These are phyloP conservation scores for Trametes elegans DNA, from an alignment of 768 basidiomycete species.

Conservation along the genomic window DNA sequence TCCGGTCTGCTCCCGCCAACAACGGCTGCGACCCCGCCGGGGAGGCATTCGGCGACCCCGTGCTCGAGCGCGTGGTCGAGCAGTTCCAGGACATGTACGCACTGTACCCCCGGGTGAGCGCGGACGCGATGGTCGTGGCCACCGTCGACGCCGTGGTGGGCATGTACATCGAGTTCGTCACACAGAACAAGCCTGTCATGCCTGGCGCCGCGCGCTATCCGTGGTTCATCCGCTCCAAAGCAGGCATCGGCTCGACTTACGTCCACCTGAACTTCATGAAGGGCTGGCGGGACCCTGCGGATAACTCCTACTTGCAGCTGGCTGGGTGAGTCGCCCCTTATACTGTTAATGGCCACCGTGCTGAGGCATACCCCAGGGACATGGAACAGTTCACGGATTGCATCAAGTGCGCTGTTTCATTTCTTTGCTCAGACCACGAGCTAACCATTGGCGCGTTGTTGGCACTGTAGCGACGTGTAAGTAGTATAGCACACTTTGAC, in stretches of 20 bases:
- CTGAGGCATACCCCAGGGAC: background rate
- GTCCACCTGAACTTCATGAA: slow-evolving; percentile 29
- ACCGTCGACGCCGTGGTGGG: slow-evolving; percentile 37
- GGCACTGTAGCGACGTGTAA: slow-evolving; percentile 9
- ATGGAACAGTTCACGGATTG: background rate
- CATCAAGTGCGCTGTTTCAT: background rate
- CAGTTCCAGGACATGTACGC: slow-evolving; percentile 30
- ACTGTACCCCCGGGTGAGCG: slow-evolving; percentile 30
- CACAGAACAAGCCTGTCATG: slow-evolving; percentile 24
- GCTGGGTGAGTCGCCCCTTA: slow-evolving; percentile 33
- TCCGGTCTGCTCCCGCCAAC: too few relatives aligned
- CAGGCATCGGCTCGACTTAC: slow-evolving; percentile 36
- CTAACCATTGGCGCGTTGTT: background rate
- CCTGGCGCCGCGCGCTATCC: slow-evolving; percentile 28
- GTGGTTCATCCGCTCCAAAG: slow-evolving; percentile 25
- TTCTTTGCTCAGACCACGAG: background rate
- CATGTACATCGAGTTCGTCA: slow-evolving; percentile 33
- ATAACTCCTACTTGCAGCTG: slow-evolving; percentile 35
- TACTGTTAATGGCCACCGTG: background rate
- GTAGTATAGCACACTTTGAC: background rate
- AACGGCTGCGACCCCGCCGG: too few relatives aligned
- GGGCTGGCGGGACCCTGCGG: slow-evolving; percentile 28
- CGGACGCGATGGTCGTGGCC: slow-evolving; percentile 26
- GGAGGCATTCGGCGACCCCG: slow-evolving; percentile 29
- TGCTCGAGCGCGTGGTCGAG: slow-evolving; percentile 36